These are phyloP conservation scores for Dichomitus squalens DNA, from an alignment of 1,284 basidiomycete species.

Conservation along the genomic window DNA sequence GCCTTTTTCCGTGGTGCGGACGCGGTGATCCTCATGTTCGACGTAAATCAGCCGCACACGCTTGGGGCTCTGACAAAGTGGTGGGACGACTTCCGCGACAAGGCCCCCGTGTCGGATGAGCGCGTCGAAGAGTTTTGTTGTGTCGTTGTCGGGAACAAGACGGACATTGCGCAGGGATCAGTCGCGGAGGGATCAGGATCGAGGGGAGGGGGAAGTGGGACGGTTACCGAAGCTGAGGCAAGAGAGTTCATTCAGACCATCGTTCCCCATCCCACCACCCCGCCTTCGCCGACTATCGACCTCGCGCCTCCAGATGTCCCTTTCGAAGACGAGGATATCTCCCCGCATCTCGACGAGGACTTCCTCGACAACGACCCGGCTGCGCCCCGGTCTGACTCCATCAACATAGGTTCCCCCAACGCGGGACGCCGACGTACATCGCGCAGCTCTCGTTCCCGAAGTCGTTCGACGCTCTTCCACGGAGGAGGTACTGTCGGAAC, in stretches of 20 bases:
- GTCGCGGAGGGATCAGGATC: neutral
- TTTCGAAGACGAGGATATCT: conserved; percentile 3
- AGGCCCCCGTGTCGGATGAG: conserved; percentile 65
- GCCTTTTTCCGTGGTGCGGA: conserved; percentile 86
- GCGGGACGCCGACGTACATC: conserved; percentile 32
- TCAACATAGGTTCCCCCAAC: conserved; percentile 30
- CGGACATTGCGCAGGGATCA: conserved; percentile 48
- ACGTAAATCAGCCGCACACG: conserved; percentile 66
- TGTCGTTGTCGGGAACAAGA: conserved; percentile 81
- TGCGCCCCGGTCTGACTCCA: conserved; percentile 33
- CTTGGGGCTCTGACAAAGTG: conserved; percentile 64
- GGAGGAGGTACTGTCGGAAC: conserved; percentile 53
- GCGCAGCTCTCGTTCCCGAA: conserved; percentile 44
- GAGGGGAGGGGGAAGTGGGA: neutral
- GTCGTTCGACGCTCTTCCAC: conserved; percentile 42
- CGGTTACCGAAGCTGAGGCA: conserved; percentile 40
- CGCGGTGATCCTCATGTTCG: conserved; percentile 80
- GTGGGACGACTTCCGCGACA: conserved; percentile 74
- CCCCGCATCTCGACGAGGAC: conserved; percentile 11
- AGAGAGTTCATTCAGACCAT: conserved; percentile 55
- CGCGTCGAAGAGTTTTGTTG: conserved; percentile 68
- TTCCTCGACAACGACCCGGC: conserved; percentile 19
- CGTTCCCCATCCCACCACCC: conserved; percentile 45
- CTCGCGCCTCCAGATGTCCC: conserved; percentile 13
- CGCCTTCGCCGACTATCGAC: conserved; percentile 29